Percentiles rank a stretch among this genome's conserved stretches.
phyloP scores from a whole-genome alignment of 78 protist species.

The slime mould (Dictyostelium discoideum) region DNA sequence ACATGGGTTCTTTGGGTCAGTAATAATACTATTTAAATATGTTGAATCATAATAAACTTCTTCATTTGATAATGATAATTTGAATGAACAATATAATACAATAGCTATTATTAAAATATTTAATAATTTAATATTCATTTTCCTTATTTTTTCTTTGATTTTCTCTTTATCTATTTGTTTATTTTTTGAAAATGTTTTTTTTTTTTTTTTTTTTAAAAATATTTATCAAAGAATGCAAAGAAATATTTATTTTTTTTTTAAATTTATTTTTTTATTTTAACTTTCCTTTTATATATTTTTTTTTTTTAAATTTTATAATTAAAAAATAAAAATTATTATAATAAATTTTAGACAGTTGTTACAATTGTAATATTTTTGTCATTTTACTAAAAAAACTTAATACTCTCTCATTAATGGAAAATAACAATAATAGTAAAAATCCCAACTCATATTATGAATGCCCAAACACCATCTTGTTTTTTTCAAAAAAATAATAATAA shows the following conservation, averaged over 20 bases:
- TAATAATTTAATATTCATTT: background rate
- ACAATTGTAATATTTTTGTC: background rate
- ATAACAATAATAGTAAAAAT: background rate
- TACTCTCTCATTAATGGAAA: background rate
- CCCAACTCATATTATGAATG: background rate
- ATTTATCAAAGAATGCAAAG: background rate
- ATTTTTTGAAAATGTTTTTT: background rate
- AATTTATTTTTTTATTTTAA: background rate
- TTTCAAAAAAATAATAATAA: background rate
- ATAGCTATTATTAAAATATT: background rate
- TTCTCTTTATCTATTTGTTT: background rate
- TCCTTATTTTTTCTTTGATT: background rate
- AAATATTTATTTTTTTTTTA: background rate
- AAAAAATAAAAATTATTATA: background rate
- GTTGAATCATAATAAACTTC: background rate
- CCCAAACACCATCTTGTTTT: background rate
- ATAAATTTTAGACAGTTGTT: background rate
- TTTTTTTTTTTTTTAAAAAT: background rate
- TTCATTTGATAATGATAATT: background rate
- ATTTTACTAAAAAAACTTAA: background rate
- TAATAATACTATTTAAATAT: background rate
- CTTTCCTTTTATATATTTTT: background rate
- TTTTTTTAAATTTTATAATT: background rate
- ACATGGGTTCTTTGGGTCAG: slow-evolving; percentile 17
- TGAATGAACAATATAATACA: background rate